Conservation (phyloP, 169 alveolate genomes). For the Plasmodium coatneyi region DNA sequence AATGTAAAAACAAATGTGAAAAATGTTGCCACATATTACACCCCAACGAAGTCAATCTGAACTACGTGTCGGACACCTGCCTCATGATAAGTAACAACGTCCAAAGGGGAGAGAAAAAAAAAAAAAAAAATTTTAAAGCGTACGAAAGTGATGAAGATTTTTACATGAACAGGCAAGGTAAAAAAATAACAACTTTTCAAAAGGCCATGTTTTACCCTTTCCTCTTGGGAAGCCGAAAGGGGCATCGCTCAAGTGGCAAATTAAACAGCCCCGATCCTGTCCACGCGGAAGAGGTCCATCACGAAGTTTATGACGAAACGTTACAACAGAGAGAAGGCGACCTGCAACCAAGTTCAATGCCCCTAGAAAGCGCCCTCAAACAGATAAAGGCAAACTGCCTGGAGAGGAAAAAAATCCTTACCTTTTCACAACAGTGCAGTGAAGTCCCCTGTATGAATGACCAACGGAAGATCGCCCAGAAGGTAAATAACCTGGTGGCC, state of each 20-base stretch:
- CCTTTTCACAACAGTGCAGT: conserved; percentile 2
- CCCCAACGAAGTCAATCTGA: neutral
- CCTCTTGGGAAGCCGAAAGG: neutral
- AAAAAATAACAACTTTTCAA: neutral
- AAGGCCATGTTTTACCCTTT: neutral
- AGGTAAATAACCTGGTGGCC: neutral
- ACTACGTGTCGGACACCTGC: neutral
- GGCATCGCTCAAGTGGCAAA: neutral
- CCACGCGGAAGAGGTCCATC: neutral
- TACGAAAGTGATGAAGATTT: neutral
- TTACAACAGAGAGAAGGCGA: neutral
- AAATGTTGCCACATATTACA: neutral
- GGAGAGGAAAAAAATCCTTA: conserved; percentile 2
- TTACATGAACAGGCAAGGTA: neutral
- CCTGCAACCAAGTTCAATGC: neutral
- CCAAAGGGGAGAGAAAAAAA: neutral
- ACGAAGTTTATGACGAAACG: conserved; percentile 14
- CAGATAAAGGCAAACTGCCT: neutral
- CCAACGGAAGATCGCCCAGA: neutral
- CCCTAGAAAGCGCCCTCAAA: conserved; percentile 2
- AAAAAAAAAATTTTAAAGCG: neutral
- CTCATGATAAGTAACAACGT: neutral
- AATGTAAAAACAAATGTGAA: neutral
- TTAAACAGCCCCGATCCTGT: neutral
- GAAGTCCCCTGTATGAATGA: conserved; percentile 18